These are phyloP conservation scores for Rosa hybrid DNA, from an alignment of 331 rosid genomes.

Conservation along the genomic window DNA sequence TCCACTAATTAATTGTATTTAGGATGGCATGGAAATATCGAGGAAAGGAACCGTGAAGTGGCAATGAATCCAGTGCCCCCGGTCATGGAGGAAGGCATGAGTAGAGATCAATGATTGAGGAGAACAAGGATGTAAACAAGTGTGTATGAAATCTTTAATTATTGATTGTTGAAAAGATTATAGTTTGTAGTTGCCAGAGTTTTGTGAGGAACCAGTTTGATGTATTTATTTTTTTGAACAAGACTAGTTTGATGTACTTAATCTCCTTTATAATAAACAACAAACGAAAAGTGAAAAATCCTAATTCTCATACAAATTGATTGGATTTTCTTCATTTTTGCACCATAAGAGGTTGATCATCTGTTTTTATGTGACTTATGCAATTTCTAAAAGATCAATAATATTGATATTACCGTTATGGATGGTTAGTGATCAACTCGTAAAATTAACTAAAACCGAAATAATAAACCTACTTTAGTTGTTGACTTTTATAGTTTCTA, in stretches of 20 bases:
- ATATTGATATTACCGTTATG: too few relatives aligned
- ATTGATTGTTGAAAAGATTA: not conserved
- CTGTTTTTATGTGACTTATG: too few relatives aligned
- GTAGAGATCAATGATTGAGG: constrained; percentile 10
- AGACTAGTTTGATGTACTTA: not conserved
- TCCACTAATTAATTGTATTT: too few relatives aligned
- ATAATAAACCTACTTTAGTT: too few relatives aligned
- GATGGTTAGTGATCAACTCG: too few relatives aligned
- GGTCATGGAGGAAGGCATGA: constrained; percentile 31
- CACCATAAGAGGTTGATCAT: too few relatives aligned
- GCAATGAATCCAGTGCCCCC: constrained; percentile 28
- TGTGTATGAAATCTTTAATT: not conserved
- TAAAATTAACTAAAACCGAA: too few relatives aligned
- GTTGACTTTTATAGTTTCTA: too few relatives aligned
- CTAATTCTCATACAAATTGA: not conserved
- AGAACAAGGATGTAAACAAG: not conserved
- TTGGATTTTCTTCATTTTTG: not conserved
- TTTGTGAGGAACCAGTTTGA: not conserved
- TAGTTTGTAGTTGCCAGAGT: not conserved
- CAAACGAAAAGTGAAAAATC: not conserved
- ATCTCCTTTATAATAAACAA: not conserved
- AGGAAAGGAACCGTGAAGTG: constrained; percentile 22
- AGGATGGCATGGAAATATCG: constrained; percentile 46
- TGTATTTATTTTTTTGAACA: not conserved
- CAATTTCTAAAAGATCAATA: too few relatives aligned